These are phyloP conservation scores for Glycine tomentella DNA, from an alignment of 306 rosid species.

Conservation along the genomic window DNA sequence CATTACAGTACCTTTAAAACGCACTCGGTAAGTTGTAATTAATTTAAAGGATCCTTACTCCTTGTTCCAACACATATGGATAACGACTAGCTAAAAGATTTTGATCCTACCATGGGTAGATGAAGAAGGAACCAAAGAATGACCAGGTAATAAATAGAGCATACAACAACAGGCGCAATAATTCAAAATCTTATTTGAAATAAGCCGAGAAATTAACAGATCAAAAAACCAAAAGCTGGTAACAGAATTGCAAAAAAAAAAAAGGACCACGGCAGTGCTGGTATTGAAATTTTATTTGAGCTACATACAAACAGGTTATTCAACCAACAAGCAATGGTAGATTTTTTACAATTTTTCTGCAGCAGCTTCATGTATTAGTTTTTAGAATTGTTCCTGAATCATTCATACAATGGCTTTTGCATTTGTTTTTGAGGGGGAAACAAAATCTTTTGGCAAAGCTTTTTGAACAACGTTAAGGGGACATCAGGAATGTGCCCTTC, in stretches of 20 bases:
- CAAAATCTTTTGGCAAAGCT: constrained; percentile 27
- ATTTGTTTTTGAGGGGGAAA: neutral
- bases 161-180: neutral
- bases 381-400: constrained; percentile 38
- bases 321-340: constrained; percentile 40
- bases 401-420: constrained; percentile 41
- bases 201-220: constrained; percentile 2
- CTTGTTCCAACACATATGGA: neutral
- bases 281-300: neutral
- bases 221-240: neutral
- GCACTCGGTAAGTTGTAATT: neutral
- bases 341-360: constrained; percentile 46
- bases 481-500: constrained; percentile 71
- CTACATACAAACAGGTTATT: constrained; percentile 46
- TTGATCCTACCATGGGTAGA: neutral
- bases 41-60: neutral
- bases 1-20: neutral
- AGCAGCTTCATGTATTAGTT: neutral
- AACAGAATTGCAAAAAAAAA: constrained; percentile 33
- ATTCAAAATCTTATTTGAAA: constrained; percentile 25
- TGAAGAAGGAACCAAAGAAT: constrained; percentile 13
- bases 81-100: neutral
- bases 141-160: constrained; percentile 24
- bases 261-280: constrained; percentile 22
- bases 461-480: constrained; percentile 50